Evolutionary conservation across 2,329 filamentous ascomycete species (phyloP).

Genomic region (Arthrinium phaeospermum): DNA sequence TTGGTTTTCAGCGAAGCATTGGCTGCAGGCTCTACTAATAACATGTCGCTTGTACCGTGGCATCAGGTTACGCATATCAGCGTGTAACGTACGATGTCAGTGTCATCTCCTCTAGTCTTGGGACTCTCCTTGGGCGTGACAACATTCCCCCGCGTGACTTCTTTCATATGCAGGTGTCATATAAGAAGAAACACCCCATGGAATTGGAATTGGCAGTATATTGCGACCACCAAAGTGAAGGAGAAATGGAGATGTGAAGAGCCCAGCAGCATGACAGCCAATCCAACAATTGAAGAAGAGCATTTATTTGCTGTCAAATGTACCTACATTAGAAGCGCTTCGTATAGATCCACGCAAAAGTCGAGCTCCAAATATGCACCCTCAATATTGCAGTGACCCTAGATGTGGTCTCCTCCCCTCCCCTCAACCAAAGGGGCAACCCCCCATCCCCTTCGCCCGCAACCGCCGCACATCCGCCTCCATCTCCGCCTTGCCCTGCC

Average conservation of each 20-base stretch:
- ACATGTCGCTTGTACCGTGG: too few species aligned
- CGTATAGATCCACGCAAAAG: background rate
- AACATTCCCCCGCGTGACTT: background rate
- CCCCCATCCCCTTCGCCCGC: slow-evolving; percentile 35
- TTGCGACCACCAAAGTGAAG: background rate
- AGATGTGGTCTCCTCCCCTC: background rate
- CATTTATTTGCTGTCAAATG: background rate
- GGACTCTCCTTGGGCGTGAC: background rate
- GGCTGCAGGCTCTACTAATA: too few species aligned
- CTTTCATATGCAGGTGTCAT: background rate
- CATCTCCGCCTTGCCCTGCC: slow-evolving; percentile 57
- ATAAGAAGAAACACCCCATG: background rate
- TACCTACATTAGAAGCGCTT: background rate
- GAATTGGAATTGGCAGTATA: background rate
- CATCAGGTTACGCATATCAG: background rate
- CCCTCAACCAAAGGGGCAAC: slow-evolving; percentile 36
- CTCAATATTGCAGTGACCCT: background rate
- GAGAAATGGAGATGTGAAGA: too few species aligned
- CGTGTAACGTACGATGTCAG: background rate
- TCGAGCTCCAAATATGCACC: background rate
- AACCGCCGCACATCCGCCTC: slow-evolving; percentile 46
- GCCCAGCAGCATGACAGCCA: too few species aligned
- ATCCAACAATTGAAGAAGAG: background rate
- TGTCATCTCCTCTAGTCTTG: background rate
- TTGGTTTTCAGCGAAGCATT: too few species aligned